Evolutionary conservation across 1,284 basidiomycete genomes (phyloP).

Genomic region (Ganoderma meredithae): DNA sequence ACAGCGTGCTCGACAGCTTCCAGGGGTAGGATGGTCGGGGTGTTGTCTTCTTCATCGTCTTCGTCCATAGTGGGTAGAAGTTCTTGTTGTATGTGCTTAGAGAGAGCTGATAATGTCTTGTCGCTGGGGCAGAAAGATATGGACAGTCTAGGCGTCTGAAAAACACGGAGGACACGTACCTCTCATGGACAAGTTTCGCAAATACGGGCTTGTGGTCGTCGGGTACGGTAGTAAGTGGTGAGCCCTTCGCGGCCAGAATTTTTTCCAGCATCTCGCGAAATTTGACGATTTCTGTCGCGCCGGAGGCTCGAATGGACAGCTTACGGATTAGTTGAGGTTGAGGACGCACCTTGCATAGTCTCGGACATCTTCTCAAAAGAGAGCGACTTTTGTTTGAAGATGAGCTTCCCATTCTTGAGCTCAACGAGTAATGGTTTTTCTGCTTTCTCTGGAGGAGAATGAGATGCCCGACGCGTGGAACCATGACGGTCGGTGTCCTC

Average conservation of each 20-base stretch:
- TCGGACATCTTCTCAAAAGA: slow-evolving; percentile 81
- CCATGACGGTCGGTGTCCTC: slow-evolving; percentile 13
- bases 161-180: slow-evolving; percentile 50
- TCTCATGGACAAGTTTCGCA: slow-evolving; percentile 83
- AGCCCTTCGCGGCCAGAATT: slow-evolving; percentile 51
- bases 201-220: slow-evolving; percentile 76
- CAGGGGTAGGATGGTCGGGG: slow-evolving; percentile 50
- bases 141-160: too few species aligned
- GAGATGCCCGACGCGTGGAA: slow-evolving; percentile 21
- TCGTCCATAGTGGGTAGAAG: slow-evolving; percentile 61
- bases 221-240: slow-evolving; percentile 64
- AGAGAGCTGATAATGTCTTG: slow-evolving; percentile 64
- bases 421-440: slow-evolving; percentile 59
- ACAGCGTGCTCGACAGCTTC: slow-evolving; percentile 67
- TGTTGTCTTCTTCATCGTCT: slow-evolving; percentile 55
- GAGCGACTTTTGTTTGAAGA: slow-evolving; percentile 81
- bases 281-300: slow-evolving; percentile 68
- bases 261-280: slow-evolving; percentile 74
- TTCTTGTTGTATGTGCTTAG: slow-evolving; percentile 70
- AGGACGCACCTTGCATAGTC: slow-evolving; percentile 76
- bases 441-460: slow-evolving; percentile 39
- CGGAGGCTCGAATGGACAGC: slow-evolving; percentile 8
- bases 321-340: neutral
- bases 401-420: slow-evolving; percentile 77
- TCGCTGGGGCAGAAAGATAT: slow-evolving; percentile 55